Base-by-base conservation (phyloP, 2,329 filamentous ascomycete genomes). In the Fusarium devonianum region DNA sequence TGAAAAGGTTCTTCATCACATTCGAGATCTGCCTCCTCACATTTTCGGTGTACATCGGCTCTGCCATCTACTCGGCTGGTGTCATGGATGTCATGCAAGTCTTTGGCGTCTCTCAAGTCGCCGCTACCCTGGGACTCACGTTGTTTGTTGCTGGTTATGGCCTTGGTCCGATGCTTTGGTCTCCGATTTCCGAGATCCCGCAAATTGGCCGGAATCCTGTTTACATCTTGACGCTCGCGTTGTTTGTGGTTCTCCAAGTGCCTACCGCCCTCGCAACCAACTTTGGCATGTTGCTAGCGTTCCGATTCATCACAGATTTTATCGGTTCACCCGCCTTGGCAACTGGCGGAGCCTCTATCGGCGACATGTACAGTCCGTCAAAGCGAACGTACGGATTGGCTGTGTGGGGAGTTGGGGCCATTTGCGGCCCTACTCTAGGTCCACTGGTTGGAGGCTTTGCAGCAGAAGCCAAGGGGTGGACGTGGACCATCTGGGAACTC, bases 131-230 rank as follows among this genome's bases (percentile, higher is more conserved):
- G n/a, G n/a, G n/a, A n/a, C n/a, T n/a, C n/a, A n/a, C n/a, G n/a
- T n/a, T n/a, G n/a, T n/a, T n/a, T n/a, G n/a, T n/a, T n/a, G n/a
- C n/a, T n/a, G n/a, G n/a, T n/a, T n/a, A n/a, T n/a, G n/a, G n/a
- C n/a, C n/a, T n/a, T n/a, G n/a, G n/a, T n/a, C n/a, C n/a, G n/a
- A n/a, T n/a, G n/a, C n/a, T n/a, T n/a, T n/a, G n/a, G n/a, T n/a
- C n/a, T n/a, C n/a, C n/a, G n/a, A n/a, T n/a, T n/a, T n/a, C n/a
- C 32, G 84, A 87, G 64, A 77, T 87, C 11, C 82, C 83, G 0
- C 54, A 73, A 6, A 53, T 43, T 83, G 84, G 3, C 74, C n/a
- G 84, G 2, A 86, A 82, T 45, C 75, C 77, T 2, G 76, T 80
- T 1, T 86, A 85, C 58, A 76, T 85, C 21, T 62, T 80, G 46